A percentile compares a stretch with the other conserved stretches of the same genome.
phyloP scores from a whole-genome alignment of 2,329 filamentous ascomycete genomes.

The Penicillium sp. region DNA sequence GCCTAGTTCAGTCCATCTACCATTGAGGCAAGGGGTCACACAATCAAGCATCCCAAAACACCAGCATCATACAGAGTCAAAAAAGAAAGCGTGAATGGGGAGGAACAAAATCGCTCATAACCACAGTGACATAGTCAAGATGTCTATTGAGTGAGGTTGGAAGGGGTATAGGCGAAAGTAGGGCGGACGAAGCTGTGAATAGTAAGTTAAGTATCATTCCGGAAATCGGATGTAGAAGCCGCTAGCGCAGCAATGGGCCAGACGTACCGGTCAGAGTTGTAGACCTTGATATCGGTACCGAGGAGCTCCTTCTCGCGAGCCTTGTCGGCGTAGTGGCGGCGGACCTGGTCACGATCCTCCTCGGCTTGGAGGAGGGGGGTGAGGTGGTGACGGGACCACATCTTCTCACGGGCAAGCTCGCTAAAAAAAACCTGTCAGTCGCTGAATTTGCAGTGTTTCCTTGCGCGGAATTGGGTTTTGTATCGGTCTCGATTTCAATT shows the following conservation, averaged over 20 bases:
- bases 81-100: constrained; percentile 7
- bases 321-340: constrained; percentile 82
- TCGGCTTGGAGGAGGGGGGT: constrained; percentile 94
- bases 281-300: constrained; percentile 80
- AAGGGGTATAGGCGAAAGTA: constrained; percentile 74
- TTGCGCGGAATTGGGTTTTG: no score
- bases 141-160: constrained; percentile 59
- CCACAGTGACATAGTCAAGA: constrained; percentile 16
- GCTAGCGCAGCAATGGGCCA: not conserved
- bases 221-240: not conserved
- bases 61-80: constrained; percentile 10
- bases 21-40: constrained; percentile 10
- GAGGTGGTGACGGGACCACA: constrained; percentile 95
- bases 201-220: constrained; percentile 8
- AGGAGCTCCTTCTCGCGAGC: constrained; percentile 87
- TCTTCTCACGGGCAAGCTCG: constrained; percentile 94
- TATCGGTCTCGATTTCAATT: constrained; percentile 9
- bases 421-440: constrained; percentile 48
- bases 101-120: constrained; percentile 9
- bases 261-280: constrained; percentile 82
- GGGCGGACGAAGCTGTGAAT: constrained; percentile 73
- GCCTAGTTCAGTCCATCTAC: constrained; percentile 11
- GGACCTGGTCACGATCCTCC: constrained; percentile 91
- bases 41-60: constrained; percentile 8
- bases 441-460: not conserved